Base-by-base conservation (phyloP, 2,329 filamentous ascomycete genomes). In the Xylariaceae sp. region DNA sequence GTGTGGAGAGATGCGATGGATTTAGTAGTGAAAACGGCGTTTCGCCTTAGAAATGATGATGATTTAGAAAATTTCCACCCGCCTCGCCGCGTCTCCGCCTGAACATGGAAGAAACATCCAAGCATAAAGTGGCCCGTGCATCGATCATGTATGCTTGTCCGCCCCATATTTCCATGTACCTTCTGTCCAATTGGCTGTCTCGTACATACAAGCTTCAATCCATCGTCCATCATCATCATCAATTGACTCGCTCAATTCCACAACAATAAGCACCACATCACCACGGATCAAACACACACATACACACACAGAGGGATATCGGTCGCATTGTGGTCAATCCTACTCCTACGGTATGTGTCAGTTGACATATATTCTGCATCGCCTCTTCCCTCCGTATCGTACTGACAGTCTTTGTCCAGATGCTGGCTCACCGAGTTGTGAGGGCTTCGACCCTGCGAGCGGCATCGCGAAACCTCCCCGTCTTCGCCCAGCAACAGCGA, bases 381-480 rank as follows among this genome's bases (percentile, higher is more conserved):
- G 10, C 6, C 2, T 17, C 2, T 27, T 6, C 29, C 3, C 10
- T 8, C 14, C 17, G 25, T 55, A 41, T 54, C 14, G 14, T 38
- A 10, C 25, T 10, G 8, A 38, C 12, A 19, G 11, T 20, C 20
- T 7, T 14, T 21, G 4, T 40, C 12, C 60, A 83, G 79, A 83
- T 84, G 80, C 73, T 83, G 64, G 71, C 75, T 55, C 74, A 74
- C 68, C 76, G 76, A 71, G 69, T 83, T 66, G 72, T 68, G 59
- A 75, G 76, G 69, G 72, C 70, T 48, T 64, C 69, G 58, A 67
- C 67, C 55, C 56, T 73, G 61, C 70, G 72, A 57, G 65, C 52
- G 21, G 38, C 70, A 48, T 40, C 70, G 47, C 72, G 72, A 64
- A 71, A 71, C 62, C 65, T 78, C 23, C 73, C 79, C 42, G 66